A percentile compares a stretch with the other conserved stretches of the same genome.
Evolutionary conservation across 106 monocot genomes (phyloP).

Genomic region (Vanilla planifolia): DNA sequence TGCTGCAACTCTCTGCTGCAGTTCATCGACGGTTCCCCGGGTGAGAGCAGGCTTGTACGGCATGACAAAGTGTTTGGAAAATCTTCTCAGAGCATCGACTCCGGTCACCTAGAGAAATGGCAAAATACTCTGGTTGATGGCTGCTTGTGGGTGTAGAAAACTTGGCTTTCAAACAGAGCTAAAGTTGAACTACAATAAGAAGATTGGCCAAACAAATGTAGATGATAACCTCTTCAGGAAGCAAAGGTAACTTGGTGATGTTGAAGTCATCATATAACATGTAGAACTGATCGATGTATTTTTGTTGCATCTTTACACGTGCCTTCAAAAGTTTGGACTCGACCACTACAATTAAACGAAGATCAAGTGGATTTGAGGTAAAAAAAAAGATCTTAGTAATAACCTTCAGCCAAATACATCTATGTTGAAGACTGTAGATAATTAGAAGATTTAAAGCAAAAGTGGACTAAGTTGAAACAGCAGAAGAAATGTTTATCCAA

Average conservation of each 20-base stretch:
- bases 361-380: no score
- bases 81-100: constrained; percentile 61
- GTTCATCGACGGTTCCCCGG: constrained; percentile 55
- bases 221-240: constrained; percentile 66
- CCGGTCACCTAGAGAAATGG: constrained; percentile 57
- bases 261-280: constrained; percentile 90
- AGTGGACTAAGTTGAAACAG: no score
- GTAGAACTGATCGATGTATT: constrained; percentile 88
- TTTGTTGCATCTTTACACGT: constrained; percentile 83
- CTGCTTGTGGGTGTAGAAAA: no score
- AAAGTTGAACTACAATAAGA: background rate
- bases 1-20: constrained; percentile 51
- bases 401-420: no score
- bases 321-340: constrained; percentile 76
- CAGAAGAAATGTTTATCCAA: no score
- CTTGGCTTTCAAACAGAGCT: no score
- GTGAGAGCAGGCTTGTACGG: constrained; percentile 55
- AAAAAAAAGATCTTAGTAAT: no score
- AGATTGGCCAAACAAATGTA: background rate
- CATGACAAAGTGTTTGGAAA: constrained; percentile 53
- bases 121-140: no score
- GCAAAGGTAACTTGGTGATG: constrained; percentile 87
- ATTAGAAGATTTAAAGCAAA: no score
- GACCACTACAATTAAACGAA: constrained; percentile 54
- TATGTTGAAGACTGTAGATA: no score